Conservation (phyloP, 2,329 filamentous ascomycete species). For the Aspergillus ochraceus region DNA sequence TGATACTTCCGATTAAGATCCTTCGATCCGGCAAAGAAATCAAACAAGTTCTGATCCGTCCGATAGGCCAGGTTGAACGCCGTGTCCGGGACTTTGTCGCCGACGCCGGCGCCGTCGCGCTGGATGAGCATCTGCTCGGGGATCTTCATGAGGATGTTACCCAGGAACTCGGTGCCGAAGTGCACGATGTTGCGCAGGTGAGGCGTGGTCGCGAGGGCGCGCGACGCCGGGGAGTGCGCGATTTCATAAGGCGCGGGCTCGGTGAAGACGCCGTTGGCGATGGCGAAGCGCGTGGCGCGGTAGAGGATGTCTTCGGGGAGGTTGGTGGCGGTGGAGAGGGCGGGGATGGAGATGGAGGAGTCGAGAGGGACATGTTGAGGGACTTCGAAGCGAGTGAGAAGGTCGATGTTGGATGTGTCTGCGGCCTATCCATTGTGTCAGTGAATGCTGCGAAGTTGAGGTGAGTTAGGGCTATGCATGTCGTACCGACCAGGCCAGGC, state of each 20-base stretch:
- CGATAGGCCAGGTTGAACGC: background rate
- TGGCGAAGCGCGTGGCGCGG: constrained; percentile 54
- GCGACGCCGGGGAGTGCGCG: constrained; percentile 57
- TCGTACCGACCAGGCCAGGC: background rate
- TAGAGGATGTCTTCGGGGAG: constrained; percentile 27
- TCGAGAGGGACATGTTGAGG: constrained; percentile 27
- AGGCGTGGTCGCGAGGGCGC: constrained; percentile 37
- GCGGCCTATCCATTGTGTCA: background rate
- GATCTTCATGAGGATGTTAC: constrained; percentile 53
- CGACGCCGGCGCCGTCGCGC: background rate
- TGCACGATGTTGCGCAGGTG: constrained; percentile 31
- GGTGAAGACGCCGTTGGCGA: constrained; percentile 58
- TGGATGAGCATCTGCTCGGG: background rate
- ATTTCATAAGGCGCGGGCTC: constrained; percentile 54
- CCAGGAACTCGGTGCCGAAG: background rate
- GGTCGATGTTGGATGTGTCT: background rate
- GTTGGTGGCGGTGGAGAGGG: constrained; percentile 24
- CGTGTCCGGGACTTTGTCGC: background rate
- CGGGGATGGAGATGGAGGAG: constrained; percentile 23
- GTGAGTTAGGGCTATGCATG: background rate
- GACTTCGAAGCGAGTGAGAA: constrained; percentile 27
- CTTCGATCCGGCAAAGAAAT: background rate
- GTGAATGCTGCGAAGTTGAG: too few relatives aligned
- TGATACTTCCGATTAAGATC: background rate
- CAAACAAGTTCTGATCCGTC: background rate